Evolutionary conservation across 2,329 filamentous ascomycete species (phyloP).

Genomic region (Penicillium frequentans): DNA sequence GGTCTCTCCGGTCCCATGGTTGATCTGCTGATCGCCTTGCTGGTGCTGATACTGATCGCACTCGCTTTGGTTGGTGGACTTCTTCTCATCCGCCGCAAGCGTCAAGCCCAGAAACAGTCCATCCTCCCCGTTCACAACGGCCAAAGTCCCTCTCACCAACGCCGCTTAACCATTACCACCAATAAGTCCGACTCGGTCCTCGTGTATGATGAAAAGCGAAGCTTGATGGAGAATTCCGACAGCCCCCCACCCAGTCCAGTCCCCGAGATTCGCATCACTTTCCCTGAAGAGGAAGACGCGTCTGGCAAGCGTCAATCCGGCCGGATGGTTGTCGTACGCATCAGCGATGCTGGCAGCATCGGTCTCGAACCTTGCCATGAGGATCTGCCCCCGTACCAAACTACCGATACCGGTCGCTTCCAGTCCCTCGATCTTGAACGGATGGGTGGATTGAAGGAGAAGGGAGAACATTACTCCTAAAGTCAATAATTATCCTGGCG

Average conservation of each 20-base stretch:
- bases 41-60: conserved; percentile 73
- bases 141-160: conserved; percentile 51
- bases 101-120: conserved; percentile 50
- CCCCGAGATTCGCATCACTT: conserved; percentile 96
- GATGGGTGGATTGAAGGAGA: conserved; percentile 93
- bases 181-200: conserved; percentile 69
- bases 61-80: conserved; percentile 68
- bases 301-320: conserved; percentile 76
- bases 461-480: conserved; percentile 55
- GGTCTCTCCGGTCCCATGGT: conserved; percentile 64
- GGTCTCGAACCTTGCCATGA: conserved; percentile 82
- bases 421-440: conserved; percentile 92
- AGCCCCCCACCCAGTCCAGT: conserved; percentile 80
- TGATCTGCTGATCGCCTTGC: conserved; percentile 74
- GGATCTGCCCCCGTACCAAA: conserved; percentile 85
- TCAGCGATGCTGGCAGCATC: conserved; percentile 80
- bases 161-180: conserved; percentile 59
- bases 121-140: conserved; percentile 70
- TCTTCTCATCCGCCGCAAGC: conserved; percentile 70
- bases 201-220: conserved; percentile 76
- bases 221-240: conserved; percentile 72
- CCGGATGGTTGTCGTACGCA: conserved; percentile 85
- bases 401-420: conserved; percentile 75
- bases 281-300: conserved; percentile 87
- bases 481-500: conserved; percentile 1